phyloP scores from a whole-genome alignment of 2,329 filamentous ascomycete genomes.

The Pseudonectria foliicola region DNA sequence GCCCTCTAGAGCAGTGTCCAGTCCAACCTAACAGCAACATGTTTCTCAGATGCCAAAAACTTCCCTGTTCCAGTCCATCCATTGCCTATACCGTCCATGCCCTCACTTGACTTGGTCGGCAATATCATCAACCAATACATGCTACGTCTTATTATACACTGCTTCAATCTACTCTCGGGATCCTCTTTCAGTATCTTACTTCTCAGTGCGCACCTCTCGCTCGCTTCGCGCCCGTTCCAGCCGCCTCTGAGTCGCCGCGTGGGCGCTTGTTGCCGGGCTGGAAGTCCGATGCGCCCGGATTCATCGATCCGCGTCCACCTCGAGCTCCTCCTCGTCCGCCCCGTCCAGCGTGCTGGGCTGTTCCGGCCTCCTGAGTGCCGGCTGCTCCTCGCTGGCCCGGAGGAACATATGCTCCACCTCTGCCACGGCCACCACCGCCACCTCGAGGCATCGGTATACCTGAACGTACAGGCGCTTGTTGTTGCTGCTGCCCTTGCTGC shows the following conservation, averaged over 20 bases:
- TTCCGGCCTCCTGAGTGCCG: slow-evolving; percentile 29
- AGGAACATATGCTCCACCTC: slow-evolving; percentile 31
- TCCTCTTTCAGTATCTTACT: too few species aligned
- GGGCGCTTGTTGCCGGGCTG: slow-evolving; percentile 52
- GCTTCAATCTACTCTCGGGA: too few species aligned
- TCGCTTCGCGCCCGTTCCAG: slow-evolving; percentile 35
- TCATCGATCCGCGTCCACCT: slow-evolving; percentile 38
- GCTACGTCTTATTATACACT: slow-evolving; percentile 16
- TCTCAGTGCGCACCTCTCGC: slow-evolving; percentile 33
- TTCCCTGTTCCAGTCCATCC: not conserved
- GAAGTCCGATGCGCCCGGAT: slow-evolving; percentile 47
- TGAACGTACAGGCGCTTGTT: slow-evolving; percentile 22
- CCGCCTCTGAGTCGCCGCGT: slow-evolving; percentile 42
- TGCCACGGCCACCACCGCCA: slow-evolving; percentile 33
- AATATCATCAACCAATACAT: slow-evolving; percentile 9
- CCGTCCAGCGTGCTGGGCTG: slow-evolving; percentile 21
- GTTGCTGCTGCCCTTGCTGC: slow-evolving; percentile 15
- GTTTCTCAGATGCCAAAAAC: not conserved
- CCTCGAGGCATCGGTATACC: slow-evolving; percentile 36
- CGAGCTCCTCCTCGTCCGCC: slow-evolving; percentile 36
- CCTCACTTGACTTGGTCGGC: not conserved
- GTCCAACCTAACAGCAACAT: not conserved
- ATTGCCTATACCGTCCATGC: not conserved
- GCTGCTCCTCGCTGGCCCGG: slow-evolving; percentile 30
- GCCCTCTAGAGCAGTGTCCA: not conserved